These are phyloP conservation scores for Epichloe scottii DNA, from an alignment of 2,329 filamentous ascomycete species.

Conservation along the genomic window DNA sequence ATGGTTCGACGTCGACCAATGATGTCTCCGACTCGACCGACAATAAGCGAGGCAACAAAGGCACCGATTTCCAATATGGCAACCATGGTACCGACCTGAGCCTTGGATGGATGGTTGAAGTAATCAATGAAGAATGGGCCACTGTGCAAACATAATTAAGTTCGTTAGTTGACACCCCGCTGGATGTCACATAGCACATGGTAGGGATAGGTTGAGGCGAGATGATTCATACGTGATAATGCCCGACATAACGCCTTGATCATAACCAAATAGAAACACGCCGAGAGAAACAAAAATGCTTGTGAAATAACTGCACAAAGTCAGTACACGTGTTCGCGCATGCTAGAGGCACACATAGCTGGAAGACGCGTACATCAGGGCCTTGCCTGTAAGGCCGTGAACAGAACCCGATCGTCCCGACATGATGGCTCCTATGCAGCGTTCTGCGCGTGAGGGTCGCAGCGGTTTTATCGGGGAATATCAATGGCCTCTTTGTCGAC, in stretches of 20 bases:
- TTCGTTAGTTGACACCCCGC: background rate
- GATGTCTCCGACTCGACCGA: slow-evolving; percentile 82
- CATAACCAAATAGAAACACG: slow-evolving; percentile 82
- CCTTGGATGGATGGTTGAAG: slow-evolving; percentile 76
- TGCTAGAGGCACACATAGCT: background rate
- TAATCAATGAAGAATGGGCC: slow-evolving; percentile 82
- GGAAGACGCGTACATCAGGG: slow-evolving; percentile 58
- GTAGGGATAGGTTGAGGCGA: background rate
- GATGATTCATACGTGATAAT: slow-evolving; percentile 45
- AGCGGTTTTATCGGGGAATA: slow-evolving; percentile 58
- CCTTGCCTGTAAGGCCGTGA: slow-evolving; percentile 90
- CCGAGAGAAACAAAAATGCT: slow-evolving; percentile 81
- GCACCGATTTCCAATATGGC: slow-evolving; percentile 92
- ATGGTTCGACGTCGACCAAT: slow-evolving; percentile 85
- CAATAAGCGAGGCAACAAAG: slow-evolving; percentile 74
- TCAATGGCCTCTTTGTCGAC: slow-evolving; percentile 67
- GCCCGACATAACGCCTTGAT: slow-evolving; percentile 79
- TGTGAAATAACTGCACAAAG: slow-evolving; percentile 65
- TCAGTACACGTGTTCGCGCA: background rate
- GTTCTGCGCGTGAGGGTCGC: slow-evolving; percentile 53
- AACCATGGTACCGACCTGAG: slow-evolving; percentile 92
- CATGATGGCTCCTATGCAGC: slow-evolving; percentile 74
- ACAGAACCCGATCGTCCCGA: slow-evolving; percentile 62
- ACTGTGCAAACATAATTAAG: slow-evolving; percentile 31
- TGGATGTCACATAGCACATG: background rate